Conservation (phyloP, 73 alveolate species). For the Tetrahymena malaccensis region DNA sequence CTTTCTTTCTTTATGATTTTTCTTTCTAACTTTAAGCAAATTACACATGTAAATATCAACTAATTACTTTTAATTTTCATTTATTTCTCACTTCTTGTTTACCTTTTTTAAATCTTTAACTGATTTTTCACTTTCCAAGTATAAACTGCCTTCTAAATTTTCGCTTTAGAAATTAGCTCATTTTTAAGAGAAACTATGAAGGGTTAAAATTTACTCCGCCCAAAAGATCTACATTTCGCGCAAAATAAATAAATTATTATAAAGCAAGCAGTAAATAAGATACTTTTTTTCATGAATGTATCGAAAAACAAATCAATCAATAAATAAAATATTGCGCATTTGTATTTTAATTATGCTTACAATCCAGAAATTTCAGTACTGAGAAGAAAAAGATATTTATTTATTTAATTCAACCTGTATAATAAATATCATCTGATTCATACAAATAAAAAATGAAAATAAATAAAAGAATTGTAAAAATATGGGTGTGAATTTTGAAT, state of each 20-base stretch:
- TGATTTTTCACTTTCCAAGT: not conserved
- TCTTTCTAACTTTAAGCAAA: not conserved
- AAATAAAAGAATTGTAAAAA: no score
- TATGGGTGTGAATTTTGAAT: not conserved
- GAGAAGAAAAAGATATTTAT: no score
- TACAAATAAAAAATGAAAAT: no score
- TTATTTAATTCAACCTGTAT: no score
- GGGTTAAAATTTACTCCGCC: not conserved
- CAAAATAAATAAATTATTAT: not conserved
- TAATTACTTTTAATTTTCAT: not conserved
- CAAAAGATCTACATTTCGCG: not conserved
- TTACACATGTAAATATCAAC: not conserved
- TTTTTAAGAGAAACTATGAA: not conserved
- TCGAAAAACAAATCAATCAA: no score
- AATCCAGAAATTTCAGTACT: no score
- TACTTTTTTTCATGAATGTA: not conserved
- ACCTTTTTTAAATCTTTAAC: not conserved
- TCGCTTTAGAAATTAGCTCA: not conserved
- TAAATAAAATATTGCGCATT: not conserved
- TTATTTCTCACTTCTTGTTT: not conserved
- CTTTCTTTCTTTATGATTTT: not conserved
- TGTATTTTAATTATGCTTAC: not conserved
- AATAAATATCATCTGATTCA: no score
- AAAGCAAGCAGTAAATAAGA: not conserved
- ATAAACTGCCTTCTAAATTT: not conserved